Percentiles rank a stretch among this genome's conserved stretches.
These are phyloP conservation scores for Hura crepitans DNA, from an alignment of 441 rosid species.

Conservation along the genomic window DNA sequence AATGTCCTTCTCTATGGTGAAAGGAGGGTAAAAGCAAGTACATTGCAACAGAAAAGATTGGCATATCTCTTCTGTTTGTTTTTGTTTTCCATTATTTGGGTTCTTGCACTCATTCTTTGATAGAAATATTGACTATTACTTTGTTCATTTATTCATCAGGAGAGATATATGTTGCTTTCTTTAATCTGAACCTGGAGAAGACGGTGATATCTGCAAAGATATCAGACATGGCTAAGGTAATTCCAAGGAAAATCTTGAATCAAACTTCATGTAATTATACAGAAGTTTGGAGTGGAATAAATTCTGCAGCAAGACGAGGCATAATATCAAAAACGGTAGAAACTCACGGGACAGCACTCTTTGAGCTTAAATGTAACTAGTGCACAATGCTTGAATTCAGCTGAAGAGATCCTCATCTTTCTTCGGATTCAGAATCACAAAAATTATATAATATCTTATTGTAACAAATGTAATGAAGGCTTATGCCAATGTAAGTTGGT, in stretches of 20 bases:
- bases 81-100: no score
- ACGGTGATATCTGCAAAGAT: conserved; percentile 48
- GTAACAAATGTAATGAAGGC: neutral
- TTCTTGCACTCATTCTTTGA: no score
- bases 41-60: neutral
- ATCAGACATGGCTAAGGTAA: conserved; percentile 50
- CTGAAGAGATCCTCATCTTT: neutral
- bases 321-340: conserved; percentile 44
- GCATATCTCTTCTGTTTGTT: neutral
- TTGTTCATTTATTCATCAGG: conserved; percentile 34
- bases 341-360: conserved; percentile 57
- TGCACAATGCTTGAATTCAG: conserved; percentile 3
- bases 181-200: conserved; percentile 58
- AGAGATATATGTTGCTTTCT: conserved; percentile 65
- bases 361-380: conserved; percentile 49
- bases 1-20: neutral
- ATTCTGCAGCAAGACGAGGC: conserved; percentile 28
- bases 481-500: neutral
- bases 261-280: conserved; percentile 40
- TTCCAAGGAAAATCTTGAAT: conserved; percentile 35
- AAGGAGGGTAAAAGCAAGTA: neutral
- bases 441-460: no score
- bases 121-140: neutral
- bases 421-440: neutral
- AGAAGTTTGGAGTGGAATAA: conserved; percentile 67